Percentiles rank a stretch among this genome's conserved stretches.
Evolutionary conservation across 2,329 filamentous ascomycete species (phyloP).

Genomic region (Diaporthe australafricana): DNA sequence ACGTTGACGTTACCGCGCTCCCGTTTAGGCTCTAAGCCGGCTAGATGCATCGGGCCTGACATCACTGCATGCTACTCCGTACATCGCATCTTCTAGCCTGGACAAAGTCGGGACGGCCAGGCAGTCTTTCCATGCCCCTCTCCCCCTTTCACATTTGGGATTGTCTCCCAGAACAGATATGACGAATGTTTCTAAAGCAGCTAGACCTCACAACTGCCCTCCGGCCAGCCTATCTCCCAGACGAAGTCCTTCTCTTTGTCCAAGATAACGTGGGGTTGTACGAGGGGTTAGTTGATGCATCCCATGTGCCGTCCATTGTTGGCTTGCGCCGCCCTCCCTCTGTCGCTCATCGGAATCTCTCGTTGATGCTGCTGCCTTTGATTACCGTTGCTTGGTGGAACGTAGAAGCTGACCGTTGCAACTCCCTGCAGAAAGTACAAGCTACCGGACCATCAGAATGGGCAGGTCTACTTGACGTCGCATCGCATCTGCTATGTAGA

Average conservation of each 20-base stretch:
- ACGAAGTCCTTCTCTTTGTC: conserved; percentile 95
- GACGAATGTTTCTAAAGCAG: conserved; percentile 96
- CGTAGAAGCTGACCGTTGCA: conserved; percentile 7
- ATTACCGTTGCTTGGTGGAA: background rate
- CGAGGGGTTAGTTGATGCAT: conserved; percentile 78
- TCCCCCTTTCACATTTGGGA: conserved; percentile 39
- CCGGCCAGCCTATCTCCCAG: conserved; percentile 89
- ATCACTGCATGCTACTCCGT: conserved; percentile 4
- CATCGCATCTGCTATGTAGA: conserved; percentile 97
- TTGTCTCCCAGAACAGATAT: conserved; percentile 53
- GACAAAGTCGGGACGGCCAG: conserved; percentile 10
- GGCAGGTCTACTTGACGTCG: conserved; percentile 95
- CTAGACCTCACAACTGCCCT: conserved; percentile 96
- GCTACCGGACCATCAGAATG: conserved; percentile 92
- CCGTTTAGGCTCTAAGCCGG: conserved; percentile 26
- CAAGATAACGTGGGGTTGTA: conserved; percentile 98
- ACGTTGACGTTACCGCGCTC: background rate
- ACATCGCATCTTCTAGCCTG: background rate
- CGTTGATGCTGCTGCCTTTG: conserved; percentile 6
- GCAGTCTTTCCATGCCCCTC: background rate
- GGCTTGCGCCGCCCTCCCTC: background rate
- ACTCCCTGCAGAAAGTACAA: conserved; percentile 82
- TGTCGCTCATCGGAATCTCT: conserved; percentile 38
- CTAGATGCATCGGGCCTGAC: conserved; percentile 27
- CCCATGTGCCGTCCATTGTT: conserved; percentile 28